phyloP scores from a whole-genome alignment of 2,329 filamentous ascomycete genomes.

The Monilinia vaccinii-corymbosi region DNA sequence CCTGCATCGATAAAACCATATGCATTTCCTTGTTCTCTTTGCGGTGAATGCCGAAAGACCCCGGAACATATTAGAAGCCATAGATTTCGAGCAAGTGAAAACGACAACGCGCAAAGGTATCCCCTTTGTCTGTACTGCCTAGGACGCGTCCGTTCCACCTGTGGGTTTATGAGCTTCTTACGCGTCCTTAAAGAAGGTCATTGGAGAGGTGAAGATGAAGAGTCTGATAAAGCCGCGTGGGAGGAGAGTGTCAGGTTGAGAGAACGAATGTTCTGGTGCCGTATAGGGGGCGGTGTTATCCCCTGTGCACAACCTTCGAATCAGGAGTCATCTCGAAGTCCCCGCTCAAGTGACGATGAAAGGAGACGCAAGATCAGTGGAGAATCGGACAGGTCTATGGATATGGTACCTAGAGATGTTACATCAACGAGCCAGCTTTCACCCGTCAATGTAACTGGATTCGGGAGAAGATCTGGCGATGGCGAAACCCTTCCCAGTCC shows the following conservation, averaged over 20 bases:
- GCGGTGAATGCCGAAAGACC: slow-evolving; percentile 71
- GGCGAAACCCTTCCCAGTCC: slow-evolving; percentile 4
- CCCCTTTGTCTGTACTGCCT: slow-evolving; percentile 86
- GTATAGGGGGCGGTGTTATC: slow-evolving; percentile 84
- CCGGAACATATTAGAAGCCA: slow-evolving; percentile 67
- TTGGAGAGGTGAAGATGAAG: slow-evolving; percentile 73
- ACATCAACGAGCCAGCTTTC: slow-evolving; percentile 19
- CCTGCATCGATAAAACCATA: slow-evolving; percentile 44
- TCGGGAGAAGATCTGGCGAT: background rate
- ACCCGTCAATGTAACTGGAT: slow-evolving; percentile 4
- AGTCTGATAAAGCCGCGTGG: slow-evolving; percentile 83
- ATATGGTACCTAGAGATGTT: slow-evolving; percentile 26
- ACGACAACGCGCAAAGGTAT: slow-evolving; percentile 77
- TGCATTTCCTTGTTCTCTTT: slow-evolving; percentile 59
- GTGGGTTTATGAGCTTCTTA: slow-evolving; percentile 87
- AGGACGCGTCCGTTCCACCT: slow-evolving; percentile 72
- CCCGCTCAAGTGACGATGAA: slow-evolving; percentile 25
- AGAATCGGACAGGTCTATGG: slow-evolving; percentile 25
- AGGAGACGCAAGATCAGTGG: slow-evolving; percentile 24
- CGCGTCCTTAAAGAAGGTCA: slow-evolving; percentile 88
- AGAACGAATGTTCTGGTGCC: slow-evolving; percentile 95
- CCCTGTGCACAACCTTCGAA: slow-evolving; percentile 37
- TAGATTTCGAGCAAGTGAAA: slow-evolving; percentile 82
- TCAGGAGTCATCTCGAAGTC: slow-evolving; percentile 18
- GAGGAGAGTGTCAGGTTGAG: slow-evolving; percentile 84